Conservation (phyloP, 2,329 filamentous ascomycete genomes). For the Colletotrichum somersetense region DNA sequence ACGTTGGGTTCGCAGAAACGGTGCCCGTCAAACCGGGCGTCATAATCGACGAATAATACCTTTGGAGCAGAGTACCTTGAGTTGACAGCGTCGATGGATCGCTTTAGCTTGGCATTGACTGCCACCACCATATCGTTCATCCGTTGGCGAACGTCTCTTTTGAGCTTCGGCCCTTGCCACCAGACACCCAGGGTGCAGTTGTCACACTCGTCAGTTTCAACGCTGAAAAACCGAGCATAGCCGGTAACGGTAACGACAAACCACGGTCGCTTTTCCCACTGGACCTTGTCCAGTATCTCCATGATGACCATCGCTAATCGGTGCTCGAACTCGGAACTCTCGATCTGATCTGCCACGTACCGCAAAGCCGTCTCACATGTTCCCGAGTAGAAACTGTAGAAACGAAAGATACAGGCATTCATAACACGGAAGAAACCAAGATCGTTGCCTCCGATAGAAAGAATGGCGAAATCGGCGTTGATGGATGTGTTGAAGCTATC, state of each 20-base stretch:
- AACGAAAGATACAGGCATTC: slow-evolving; percentile 63
- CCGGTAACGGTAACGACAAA: slow-evolving; percentile 61
- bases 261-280: slow-evolving; percentile 58
- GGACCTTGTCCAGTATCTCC: slow-evolving; percentile 58
- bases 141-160: slow-evolving; percentile 51
- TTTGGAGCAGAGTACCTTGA: slow-evolving; percentile 52
- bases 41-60: slow-evolving; percentile 61
- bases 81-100: slow-evolving; percentile 54
- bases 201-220: slow-evolving; percentile 57
- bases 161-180: slow-evolving; percentile 58
- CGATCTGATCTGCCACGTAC: slow-evolving; percentile 51
- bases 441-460: slow-evolving; percentile 64
- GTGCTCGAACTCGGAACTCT: slow-evolving; percentile 54
- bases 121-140: slow-evolving; percentile 61
- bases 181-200: slow-evolving; percentile 60
- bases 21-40: slow-evolving; percentile 58
- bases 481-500: slow-evolving; percentile 55
- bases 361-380: slow-evolving; percentile 58
- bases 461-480: slow-evolving; percentile 57
- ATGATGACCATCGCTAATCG: slow-evolving; percentile 55
- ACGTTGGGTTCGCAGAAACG: slow-evolving; percentile 58
- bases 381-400: slow-evolving; percentile 62
- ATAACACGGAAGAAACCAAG: slow-evolving; percentile 64
- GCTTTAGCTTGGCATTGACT: slow-evolving; percentile 56
- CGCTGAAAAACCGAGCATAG: slow-evolving; percentile 63